A percentile compares a stretch with the other conserved stretches of the same genome.
These are phyloP conservation scores for Vinca major DNA, from an alignment of 305 asterid species.

Conservation along the genomic window DNA sequence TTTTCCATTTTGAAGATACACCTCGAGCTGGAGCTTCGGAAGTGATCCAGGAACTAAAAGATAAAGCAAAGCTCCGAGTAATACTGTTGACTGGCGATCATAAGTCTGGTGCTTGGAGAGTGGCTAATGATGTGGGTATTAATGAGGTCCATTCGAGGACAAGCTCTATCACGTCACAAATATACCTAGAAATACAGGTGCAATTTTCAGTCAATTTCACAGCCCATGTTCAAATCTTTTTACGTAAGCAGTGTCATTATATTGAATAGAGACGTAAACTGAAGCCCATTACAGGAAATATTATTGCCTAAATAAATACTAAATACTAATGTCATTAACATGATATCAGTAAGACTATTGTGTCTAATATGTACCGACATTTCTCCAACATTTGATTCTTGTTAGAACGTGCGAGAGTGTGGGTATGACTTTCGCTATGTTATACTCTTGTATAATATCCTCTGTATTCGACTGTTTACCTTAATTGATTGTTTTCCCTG, in stretches of 20 bases:
- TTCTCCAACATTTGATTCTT: no score
- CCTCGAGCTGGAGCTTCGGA: constrained; percentile 69
- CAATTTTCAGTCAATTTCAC: constrained; percentile 7
- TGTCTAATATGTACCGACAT: no score
- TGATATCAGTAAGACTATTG: no score
- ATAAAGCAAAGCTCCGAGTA: constrained; percentile 63
- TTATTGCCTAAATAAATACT: no score
- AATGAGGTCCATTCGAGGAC: constrained; percentile 84
- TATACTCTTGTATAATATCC: no score
- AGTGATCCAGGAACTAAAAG: constrained; percentile 58
- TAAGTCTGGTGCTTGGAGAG: constrained; percentile 85
- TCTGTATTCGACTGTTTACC: no score
- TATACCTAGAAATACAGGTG: constrained; percentile 82
- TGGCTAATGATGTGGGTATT: constrained; percentile 87
- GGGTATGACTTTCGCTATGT: no score
- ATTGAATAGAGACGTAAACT: background rate
- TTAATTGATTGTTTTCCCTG: background rate
- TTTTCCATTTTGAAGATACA: constrained; percentile 86
- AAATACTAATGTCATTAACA: no score
- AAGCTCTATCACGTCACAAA: constrained; percentile 79
- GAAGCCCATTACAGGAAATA: background rate
- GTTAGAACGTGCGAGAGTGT: no score
- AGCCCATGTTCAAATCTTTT: background rate
- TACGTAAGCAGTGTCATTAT: background rate
- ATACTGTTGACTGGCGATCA: constrained; percentile 98